Percentiles rank a stretch among this genome's conserved stretches.
Conservation (phyloP, 2,329 filamentous ascomycete species). For the Thielaviopsis musarum region DNA sequence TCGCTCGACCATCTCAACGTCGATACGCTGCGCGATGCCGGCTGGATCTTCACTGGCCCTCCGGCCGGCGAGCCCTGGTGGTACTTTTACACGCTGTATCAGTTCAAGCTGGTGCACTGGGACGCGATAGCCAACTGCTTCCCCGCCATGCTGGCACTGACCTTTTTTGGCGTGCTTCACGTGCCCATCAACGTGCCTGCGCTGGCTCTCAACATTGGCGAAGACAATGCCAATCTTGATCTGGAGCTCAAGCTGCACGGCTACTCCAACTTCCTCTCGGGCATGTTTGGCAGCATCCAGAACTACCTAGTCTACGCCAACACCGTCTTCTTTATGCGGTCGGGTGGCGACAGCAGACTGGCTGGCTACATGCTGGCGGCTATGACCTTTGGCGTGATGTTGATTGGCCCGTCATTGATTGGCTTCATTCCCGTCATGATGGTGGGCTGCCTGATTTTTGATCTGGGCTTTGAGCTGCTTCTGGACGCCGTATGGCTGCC, state of each 20-base stretch:
- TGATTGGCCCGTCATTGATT: slow-evolving; percentile 73
- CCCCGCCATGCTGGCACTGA: slow-evolving; percentile 89
- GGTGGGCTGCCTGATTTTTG: slow-evolving; percentile 86
- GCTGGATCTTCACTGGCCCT: slow-evolving; percentile 87
- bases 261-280: slow-evolving; percentile 81
- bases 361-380: slow-evolving; percentile 73
- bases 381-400: slow-evolving; percentile 65
- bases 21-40: slow-evolving; percentile 47
- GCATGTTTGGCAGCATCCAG: slow-evolving; percentile 71
- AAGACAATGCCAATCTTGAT: slow-evolving; percentile 84
- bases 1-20: slow-evolving; percentile 52
- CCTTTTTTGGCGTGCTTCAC: slow-evolving; percentile 92
- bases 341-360: slow-evolving; percentile 71
- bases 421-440: slow-evolving; percentile 95
- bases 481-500: slow-evolving; percentile 79
- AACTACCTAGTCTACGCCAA: slow-evolving; percentile 98
- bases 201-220: slow-evolving; percentile 72
- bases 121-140: slow-evolving; percentile 66
- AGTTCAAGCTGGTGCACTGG: slow-evolving; percentile 71
- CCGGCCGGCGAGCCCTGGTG: slow-evolving; percentile 82
- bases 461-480: slow-evolving; percentile 82
- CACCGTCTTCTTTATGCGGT: slow-evolving; percentile 89
- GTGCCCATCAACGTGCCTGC: slow-evolving; percentile 97
- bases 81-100: slow-evolving; percentile 92
- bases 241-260: slow-evolving; percentile 85